Conservation (phyloP, 192 early-diverging fungal genomes). For the Backusella liffmaniae region DNA sequence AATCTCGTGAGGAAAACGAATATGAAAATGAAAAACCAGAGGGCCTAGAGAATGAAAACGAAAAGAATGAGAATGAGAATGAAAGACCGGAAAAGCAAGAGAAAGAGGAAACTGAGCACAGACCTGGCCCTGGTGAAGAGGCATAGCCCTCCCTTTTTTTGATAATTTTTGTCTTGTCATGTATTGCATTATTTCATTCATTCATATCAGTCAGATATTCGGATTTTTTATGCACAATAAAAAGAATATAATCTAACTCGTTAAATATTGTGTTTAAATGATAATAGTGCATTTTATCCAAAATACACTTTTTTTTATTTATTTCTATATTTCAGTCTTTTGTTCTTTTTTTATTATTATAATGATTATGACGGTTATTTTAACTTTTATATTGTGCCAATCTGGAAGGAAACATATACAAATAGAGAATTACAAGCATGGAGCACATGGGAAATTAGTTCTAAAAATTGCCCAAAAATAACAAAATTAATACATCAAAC, state of each 20-base stretch:
- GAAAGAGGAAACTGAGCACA: background rate
- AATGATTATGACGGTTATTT: background rate
- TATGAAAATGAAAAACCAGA: background rate
- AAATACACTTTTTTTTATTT: background rate
- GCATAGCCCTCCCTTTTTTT: background rate
- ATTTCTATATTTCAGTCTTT: background rate
- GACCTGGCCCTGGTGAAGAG: background rate
- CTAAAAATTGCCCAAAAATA: background rate
- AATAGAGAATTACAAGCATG: background rate
- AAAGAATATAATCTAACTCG: background rate
- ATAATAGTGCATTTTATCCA: background rate
- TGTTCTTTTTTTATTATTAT: background rate
- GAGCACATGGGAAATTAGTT: background rate
- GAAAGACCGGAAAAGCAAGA: background rate
- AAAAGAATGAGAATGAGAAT: background rate
- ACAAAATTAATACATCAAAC: background rate
- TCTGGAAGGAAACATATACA: conserved; percentile 4
- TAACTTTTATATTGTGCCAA: conserved; percentile 5
- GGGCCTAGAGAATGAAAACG: background rate
- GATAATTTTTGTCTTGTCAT: background rate
- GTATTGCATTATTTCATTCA: background rate
- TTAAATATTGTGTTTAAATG: background rate
- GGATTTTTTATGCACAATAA: background rate
- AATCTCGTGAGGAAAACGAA: background rate
- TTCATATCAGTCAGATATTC: background rate